phyloP scores from a whole-genome alignment of 2,329 filamentous ascomycete species.

The Fusarium hostae region DNA sequence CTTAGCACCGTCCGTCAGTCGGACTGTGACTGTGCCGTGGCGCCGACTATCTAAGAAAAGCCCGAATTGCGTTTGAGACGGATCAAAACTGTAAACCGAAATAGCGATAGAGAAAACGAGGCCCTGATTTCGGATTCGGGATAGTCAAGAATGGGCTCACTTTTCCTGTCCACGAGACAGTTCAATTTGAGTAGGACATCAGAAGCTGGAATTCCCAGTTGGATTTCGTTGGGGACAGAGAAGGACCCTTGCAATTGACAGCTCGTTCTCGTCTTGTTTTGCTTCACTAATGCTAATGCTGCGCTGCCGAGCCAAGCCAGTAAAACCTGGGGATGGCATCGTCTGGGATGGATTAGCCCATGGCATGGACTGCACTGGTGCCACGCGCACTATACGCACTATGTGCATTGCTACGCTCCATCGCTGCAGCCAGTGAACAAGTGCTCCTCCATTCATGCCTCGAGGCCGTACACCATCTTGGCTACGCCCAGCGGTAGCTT shows the following conservation, averaged over 20 bases:
- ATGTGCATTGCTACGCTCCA: conserved; percentile 25
- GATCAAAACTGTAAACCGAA: conserved; percentile 28
- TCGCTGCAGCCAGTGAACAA: conserved; percentile 19
- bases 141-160: conserved; percentile 25
- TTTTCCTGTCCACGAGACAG: conserved; percentile 26
- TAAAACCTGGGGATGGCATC: conserved; percentile 38
- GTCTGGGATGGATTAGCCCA: conserved; percentile 24
- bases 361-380: conserved; percentile 34
- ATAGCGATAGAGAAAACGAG: conserved; percentile 8
- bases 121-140: conserved; percentile 30
- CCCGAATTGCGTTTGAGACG: conserved; percentile 13
- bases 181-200: conserved; percentile 14
- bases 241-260: conserved; percentile 19
- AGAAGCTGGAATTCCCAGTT: conserved; percentile 19
- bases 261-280: conserved; percentile 13
- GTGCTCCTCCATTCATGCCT: conserved; percentile 40
- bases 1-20: conserved; percentile 13
- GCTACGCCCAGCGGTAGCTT: conserved; percentile 22
- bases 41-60: conserved; percentile 25
- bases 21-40: conserved; percentile 4
- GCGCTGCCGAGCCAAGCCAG: conserved; percentile 28
- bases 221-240: conserved; percentile 28
- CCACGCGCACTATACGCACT: conserved; percentile 42
- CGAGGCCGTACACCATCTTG: conserved; percentile 41
- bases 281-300: conserved; percentile 2